Base-by-base conservation (phyloP, 2,329 filamentous ascomycete genomes). In the Cladosporium sp. region DNA sequence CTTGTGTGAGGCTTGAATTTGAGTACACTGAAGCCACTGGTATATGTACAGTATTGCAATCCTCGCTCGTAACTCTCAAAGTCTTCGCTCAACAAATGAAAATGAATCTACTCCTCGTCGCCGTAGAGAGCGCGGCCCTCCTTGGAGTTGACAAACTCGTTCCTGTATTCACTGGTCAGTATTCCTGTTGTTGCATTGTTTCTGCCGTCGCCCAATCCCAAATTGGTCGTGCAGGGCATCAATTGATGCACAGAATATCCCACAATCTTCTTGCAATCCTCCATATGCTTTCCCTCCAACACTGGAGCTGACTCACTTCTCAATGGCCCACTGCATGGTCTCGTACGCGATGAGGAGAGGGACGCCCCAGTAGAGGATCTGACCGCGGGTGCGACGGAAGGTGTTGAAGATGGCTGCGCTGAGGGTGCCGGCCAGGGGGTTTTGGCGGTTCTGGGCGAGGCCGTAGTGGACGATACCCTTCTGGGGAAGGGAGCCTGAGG, bases 341-440 rank as follows among this genome's bases (percentile, higher is more conserved):
- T 84, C 83, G 77, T 97, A 98, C 61, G 81, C 90, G 62, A 79
- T 72, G 59, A 93, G 65, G 63, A 95, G 75, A 37, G 91, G 86
- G 55, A 93, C 87, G 22, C 85, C 80, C 73, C 91, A 84, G 81
- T 91, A 98, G 63, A 97, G 83, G 63, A 95, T 83, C 79, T 97
- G 93, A 63, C 80, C 73, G 71, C 84, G 85, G 75, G 86, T 87
- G 67, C 93, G 84, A 73, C 93, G 85, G 81, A 87, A 95, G 65
- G 83, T 85, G 82, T 98, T 98, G 85, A 97, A 97, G 77, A 97
- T 75, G 67, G 91, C 92, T 62, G 85, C 87, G 72, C 92, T 76
- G 60, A 80, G 73, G 56, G 85, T 77, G 65, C 88, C 89, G 59
- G 89, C 89, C 62, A 95, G 80, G 59, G 90, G 87, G 67, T 87